phyloP scores from a whole-genome alignment of 768 basidiomycete genomes.

The Lentinus tigrinus region DNA sequence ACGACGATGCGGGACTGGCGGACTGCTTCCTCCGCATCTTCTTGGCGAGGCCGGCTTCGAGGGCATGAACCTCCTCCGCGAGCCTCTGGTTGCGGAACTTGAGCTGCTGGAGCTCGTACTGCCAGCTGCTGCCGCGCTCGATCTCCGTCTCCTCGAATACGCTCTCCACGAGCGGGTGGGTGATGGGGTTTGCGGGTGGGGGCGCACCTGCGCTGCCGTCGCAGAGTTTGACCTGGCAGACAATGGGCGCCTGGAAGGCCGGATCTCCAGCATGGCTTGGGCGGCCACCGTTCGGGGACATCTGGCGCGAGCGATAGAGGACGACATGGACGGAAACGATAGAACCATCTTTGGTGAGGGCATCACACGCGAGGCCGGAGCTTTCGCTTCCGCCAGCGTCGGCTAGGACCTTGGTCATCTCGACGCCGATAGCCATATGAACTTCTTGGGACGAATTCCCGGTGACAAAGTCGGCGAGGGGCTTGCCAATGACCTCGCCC shows the following conservation, averaged over 20 bases:
- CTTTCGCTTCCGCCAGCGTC: constrained; percentile 7
- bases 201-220: constrained; percentile 11
- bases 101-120: constrained; percentile 88
- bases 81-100: constrained; percentile 68
- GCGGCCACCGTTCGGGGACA: not conserved
- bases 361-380: constrained; percentile 30
- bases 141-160: constrained; percentile 76
- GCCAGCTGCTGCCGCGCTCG: constrained; percentile 78
- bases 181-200: constrained; percentile 7
- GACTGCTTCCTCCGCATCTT: constrained; percentile 13
- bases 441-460: constrained; percentile 16
- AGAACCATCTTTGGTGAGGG: constrained; percentile 40
- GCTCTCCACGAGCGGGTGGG: constrained; percentile 33
- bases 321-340: constrained; percentile 32
- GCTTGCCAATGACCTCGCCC: constrained; percentile 52
- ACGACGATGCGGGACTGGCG: not conserved
- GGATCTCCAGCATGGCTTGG: not conserved
- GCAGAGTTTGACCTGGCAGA: constrained; percentile 28
- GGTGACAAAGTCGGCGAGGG: constrained; percentile 36
- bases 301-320: constrained; percentile 37
- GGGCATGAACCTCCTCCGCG: constrained; percentile 50
- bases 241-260: constrained; percentile 17
- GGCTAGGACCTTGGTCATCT: constrained; percentile 21
- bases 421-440: constrained; percentile 22
- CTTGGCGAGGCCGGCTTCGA: constrained; percentile 32